Evolutionary conservation across 768 basidiomycete genomes (phyloP), one percentile per base, ranked within the genome.

Genomic region (Dioszegia hungarica): DNA sequence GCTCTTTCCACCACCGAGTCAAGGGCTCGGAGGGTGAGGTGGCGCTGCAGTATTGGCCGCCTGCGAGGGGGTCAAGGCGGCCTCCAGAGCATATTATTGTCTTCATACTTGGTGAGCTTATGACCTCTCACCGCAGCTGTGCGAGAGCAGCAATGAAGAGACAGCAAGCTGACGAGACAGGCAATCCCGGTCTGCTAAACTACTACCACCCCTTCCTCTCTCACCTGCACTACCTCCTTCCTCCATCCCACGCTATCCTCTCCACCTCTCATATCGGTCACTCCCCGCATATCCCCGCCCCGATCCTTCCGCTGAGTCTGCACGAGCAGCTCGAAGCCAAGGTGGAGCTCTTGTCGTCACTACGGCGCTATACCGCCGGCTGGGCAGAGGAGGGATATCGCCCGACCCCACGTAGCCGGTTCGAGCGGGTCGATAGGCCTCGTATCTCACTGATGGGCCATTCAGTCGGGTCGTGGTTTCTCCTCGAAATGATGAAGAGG

Each of bases 381-480:
- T 65, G 68, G 64, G 45, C 63, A 1, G n/a, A 15, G 6, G 64
- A 64, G 20, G 43, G 55, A 12, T 40, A 53, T 34, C 4, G 36
- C 19, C 6, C 24, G 15, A 51, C 5, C 25, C 34, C 9, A 11
- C 11, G 37, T 12, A 25, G 36, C 5, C 9, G 24, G 27, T 2
- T 24, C 3, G 49, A 51, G 27, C 3, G 10, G 24, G 27, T 33
- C 28, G 41, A 45, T 44, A 24, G 4, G 48, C 61, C 55, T 22
- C 56, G 51, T 45, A 54, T 73, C 12, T 62, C 58, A 9, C 53
- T 76, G 29, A 71, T 75, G 64, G 73, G 72, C 9, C 88, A 90
- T 60, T 87, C 86, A 52, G 82, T 89, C 14, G 88, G 88, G 1
- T 76, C 82, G 1, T 90, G 87, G 86, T 78, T 90, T 49, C 70